A percentile compares a stretch with the other conserved stretches of the same genome.
These are phyloP conservation scores for Asterophora parasitica DNA, from an alignment of 768 basidiomycete species.

Conservation along the genomic window DNA sequence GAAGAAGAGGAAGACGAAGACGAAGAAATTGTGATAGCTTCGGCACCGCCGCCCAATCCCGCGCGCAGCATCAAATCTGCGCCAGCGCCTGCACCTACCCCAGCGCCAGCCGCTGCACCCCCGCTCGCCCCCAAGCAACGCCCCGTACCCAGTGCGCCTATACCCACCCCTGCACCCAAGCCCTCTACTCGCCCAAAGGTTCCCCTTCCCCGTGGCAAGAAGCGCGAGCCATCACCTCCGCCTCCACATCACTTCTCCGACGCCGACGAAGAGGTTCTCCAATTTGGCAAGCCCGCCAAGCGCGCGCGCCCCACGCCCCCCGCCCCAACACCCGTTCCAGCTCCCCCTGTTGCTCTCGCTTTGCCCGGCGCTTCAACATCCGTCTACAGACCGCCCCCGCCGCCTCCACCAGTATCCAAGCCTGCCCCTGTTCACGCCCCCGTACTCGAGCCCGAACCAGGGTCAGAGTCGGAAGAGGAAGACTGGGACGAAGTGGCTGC, in stretches of 20 bases:
- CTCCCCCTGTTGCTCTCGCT: slow-evolving; percentile 25
- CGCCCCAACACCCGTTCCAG: slow-evolving; percentile 6
- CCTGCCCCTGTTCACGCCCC: slow-evolving; percentile 13
- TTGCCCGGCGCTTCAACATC: slow-evolving; percentile 31
- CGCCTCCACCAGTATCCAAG: slow-evolving; percentile 11
- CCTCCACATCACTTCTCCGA: slow-evolving; percentile 18
- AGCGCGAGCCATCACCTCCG: slow-evolving; percentile 21
- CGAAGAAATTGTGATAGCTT: slow-evolving; percentile 25
- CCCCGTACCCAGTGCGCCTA: neutral
- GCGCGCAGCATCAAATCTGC: slow-evolving; percentile 24
- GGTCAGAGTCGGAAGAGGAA: slow-evolving; percentile 36
- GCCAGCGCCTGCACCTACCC: slow-evolving; percentile 15
- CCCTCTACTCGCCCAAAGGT: slow-evolving; percentile 10
- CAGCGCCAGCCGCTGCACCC: slow-evolving; percentile 5
- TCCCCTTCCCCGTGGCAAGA: slow-evolving; percentile 14
- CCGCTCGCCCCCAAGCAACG: slow-evolving; percentile 7
- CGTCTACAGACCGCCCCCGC: slow-evolving; percentile 22
- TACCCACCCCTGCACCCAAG: neutral
- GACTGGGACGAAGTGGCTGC: slow-evolving; percentile 49
- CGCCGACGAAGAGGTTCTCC: slow-evolving; percentile 44
- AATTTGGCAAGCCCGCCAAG: slow-evolving; percentile 46
- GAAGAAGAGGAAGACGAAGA: slow-evolving; percentile 36
- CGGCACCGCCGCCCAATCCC: slow-evolving; percentile 26
- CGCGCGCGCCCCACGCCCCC: slow-evolving; percentile 25
- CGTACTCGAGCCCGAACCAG: slow-evolving; percentile 9